Conservation (phyloP, 2,329 filamentous ascomycete genomes). For the Penicillium sp. region DNA sequence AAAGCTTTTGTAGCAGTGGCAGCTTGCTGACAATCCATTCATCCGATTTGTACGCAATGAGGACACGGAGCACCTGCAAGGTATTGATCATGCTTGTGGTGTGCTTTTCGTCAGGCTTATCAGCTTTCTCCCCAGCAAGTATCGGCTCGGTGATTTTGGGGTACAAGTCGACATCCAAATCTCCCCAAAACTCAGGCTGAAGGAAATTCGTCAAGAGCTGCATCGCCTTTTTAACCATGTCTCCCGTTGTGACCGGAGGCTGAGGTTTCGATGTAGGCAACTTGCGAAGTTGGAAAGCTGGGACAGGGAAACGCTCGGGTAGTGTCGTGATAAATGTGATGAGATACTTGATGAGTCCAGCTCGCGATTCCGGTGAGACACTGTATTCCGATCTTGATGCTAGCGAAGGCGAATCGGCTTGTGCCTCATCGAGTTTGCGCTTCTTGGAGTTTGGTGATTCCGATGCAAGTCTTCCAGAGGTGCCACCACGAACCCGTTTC, state of each 20-base stretch:
- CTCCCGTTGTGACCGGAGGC: slow-evolving; percentile 57
- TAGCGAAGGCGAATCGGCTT: slow-evolving; percentile 54
- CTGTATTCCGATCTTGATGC: slow-evolving; percentile 58
- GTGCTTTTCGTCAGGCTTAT: slow-evolving; percentile 78
- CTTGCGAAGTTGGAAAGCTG: slow-evolving; percentile 64
- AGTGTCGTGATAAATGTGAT: slow-evolving; percentile 92
- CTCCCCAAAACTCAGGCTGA: slow-evolving; percentile 83
- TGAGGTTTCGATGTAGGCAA: slow-evolving; percentile 44
- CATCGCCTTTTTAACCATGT: slow-evolving; percentile 83
- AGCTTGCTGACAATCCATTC: slow-evolving; percentile 86
- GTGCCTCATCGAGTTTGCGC: slow-evolving; percentile 67
- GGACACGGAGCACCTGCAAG: slow-evolving; percentile 83
- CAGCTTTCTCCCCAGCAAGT: slow-evolving; percentile 76
- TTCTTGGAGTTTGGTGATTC: slow-evolving; percentile 73
- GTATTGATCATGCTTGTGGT: slow-evolving; percentile 88
- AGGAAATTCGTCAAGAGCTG: slow-evolving; percentile 77
- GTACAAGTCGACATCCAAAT: slow-evolving; percentile 87
- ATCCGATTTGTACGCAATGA: slow-evolving; percentile 80
- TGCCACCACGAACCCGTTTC: slow-evolving; percentile 61
- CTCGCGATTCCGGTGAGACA: slow-evolving; percentile 63
- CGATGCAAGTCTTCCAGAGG: slow-evolving; percentile 41
- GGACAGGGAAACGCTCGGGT: slow-evolving; percentile 76
- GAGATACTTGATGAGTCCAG: slow-evolving; percentile 88
- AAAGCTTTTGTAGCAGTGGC: slow-evolving; percentile 72
- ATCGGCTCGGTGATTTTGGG: slow-evolving; percentile 85